Conservation (phyloP, 106 monocot genomes). For the Acorus calamus region DNA sequence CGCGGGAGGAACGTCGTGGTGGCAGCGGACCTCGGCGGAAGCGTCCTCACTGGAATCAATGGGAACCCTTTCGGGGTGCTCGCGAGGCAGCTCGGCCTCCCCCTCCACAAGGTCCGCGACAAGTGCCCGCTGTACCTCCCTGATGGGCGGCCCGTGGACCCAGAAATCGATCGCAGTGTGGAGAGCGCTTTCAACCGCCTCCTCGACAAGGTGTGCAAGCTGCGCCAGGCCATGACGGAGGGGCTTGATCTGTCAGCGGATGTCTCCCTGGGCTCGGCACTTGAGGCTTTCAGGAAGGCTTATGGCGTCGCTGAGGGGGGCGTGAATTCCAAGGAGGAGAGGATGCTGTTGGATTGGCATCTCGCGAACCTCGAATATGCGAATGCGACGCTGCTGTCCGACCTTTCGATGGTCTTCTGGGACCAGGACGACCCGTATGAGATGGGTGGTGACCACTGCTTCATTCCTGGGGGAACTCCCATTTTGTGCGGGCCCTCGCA, state of each 20-base stretch:
- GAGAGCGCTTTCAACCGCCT: slow-evolving; percentile 79
- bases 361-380: slow-evolving; percentile 97
- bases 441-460: slow-evolving; percentile 99
- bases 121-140: slow-evolving; percentile 86
- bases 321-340: slow-evolving; percentile 29
- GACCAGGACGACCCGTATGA: slow-evolving; percentile 99
- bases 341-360: slow-evolving; percentile 95
- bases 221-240: slow-evolving; percentile 54
- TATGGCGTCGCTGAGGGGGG: slow-evolving; percentile 35
- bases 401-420: slow-evolving; percentile 94
- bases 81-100: slow-evolving; percentile 78
- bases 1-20: slow-evolving; percentile 27
- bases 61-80: slow-evolving; percentile 86
- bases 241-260: slow-evolving; percentile 50
- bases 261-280: slow-evolving; percentile 63
- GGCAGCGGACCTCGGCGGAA: slow-evolving; percentile 85
- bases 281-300: slow-evolving; percentile 71
- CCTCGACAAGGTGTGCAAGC: slow-evolving; percentile 84
- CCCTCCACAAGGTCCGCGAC: slow-evolving; percentile 90
- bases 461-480: slow-evolving; percentile 88
- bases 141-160: slow-evolving; percentile 62
- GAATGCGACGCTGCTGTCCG: slow-evolving; percentile 68
- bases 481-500: slow-evolving; percentile 65
- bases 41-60: slow-evolving; percentile 92
- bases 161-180: slow-evolving; percentile 43